Percentiles rank a stretch among this genome's conserved stretches.
These are phyloP conservation scores for Phaffia rhodozyma DNA, from an alignment of 1,284 basidiomycete genomes.

Conservation along the genomic window DNA sequence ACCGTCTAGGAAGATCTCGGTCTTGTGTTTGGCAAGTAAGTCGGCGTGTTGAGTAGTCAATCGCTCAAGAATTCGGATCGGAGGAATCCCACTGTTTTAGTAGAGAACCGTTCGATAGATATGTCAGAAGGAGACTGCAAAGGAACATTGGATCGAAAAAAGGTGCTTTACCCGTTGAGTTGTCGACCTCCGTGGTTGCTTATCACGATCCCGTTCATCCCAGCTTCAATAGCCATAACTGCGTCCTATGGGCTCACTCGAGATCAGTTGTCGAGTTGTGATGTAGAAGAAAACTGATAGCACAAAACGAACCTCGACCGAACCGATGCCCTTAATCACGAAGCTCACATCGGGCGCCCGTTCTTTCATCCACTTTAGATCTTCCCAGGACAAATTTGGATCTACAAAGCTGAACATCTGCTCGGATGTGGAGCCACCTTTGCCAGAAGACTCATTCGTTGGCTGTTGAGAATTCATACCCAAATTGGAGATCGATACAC, in stretches of 20 bases:
- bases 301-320: constrained; percentile 31
- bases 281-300: background rate
- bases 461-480: background rate
- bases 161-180: too few relatives aligned
- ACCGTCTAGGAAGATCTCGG: constrained; percentile 75
- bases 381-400: constrained; percentile 32
- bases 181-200: constrained; percentile 39
- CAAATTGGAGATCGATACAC: too few relatives aligned
- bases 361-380: constrained; percentile 38
- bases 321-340: constrained; percentile 39
- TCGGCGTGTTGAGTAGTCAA: constrained; percentile 60
- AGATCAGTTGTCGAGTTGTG: background rate
- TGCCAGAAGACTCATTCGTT: background rate
- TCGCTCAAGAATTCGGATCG: constrained; percentile 61
- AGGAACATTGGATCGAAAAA: too few relatives aligned
- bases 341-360: constrained; percentile 36
- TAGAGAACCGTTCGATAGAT: background rate
- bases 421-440: constrained; percentile 6
- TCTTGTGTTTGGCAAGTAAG: constrained; percentile 48
- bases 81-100: constrained; percentile 41
- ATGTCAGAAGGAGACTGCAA: too few relatives aligned
- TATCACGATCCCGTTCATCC: constrained; percentile 39
- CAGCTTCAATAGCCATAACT: constrained; percentile 36
- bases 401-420: constrained; percentile 24
- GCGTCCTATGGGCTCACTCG: constrained; percentile 30